A percentile compares a stretch with the other conserved stretches of the same genome.
Conservation (phyloP, 2,329 filamentous ascomycete genomes). For the Dactylellina leptospora region DNA sequence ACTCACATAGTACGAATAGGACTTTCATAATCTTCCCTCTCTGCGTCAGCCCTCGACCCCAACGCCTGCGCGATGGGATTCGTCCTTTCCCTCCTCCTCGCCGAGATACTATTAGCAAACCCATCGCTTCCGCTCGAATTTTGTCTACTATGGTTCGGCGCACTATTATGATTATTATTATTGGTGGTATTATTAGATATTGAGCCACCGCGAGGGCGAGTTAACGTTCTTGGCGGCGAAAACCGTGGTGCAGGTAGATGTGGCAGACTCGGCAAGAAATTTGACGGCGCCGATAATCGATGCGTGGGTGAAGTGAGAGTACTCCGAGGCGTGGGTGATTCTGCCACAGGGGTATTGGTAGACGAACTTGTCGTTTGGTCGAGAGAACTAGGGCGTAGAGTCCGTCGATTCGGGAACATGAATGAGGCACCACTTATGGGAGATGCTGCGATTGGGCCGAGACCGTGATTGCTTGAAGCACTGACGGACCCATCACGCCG, state of each 20-base stretch:
- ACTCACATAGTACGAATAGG: conserved; percentile 47
- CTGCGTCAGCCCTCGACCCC: conserved; percentile 29
- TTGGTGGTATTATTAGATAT: conserved; percentile 27
- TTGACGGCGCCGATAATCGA: conserved; percentile 23
- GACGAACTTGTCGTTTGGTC: conserved; percentile 26
- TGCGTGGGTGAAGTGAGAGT: conserved; percentile 33
- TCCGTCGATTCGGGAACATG: conserved; percentile 27
- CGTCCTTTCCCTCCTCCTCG: conserved; percentile 37
- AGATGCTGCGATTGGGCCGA: conserved; percentile 19
- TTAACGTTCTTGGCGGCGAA: conserved; percentile 38
- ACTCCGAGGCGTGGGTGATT: conserved; percentile 20
- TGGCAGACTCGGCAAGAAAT: conserved; percentile 39
- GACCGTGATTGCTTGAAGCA: conserved; percentile 4
- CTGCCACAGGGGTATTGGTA: conserved; percentile 6
- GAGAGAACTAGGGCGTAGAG: conserved; percentile 16
- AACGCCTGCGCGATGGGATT: conserved; percentile 29
- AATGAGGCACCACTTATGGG: conserved; percentile 23
- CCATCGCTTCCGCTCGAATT: conserved; percentile 34
- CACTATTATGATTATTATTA: no score
- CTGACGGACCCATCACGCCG: conserved; percentile 19
- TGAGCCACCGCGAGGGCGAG: conserved; percentile 25
- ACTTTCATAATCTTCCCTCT: conserved; percentile 49
- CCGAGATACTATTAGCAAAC: background rate
- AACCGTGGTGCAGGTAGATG: conserved; percentile 44
- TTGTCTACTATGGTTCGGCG: conserved; percentile 24